phyloP scores from a whole-genome alignment of 1,139 yeast species.

The Yamadazyma triangularis region DNA sequence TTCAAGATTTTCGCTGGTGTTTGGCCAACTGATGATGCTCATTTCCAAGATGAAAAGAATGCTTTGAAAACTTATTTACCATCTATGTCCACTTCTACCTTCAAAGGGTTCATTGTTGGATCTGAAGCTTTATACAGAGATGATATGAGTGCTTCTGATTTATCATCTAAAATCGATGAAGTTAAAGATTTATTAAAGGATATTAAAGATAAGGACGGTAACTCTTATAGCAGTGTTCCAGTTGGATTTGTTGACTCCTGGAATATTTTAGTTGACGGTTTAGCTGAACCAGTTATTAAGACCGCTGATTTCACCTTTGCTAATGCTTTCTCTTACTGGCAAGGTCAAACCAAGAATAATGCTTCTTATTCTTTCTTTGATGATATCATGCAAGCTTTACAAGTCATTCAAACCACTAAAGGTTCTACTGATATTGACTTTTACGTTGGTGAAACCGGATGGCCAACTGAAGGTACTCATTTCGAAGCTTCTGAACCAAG shows the following conservation, averaged over 20 bases:
- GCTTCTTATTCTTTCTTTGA: slow-evolving; percentile 89
- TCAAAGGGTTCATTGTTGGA: slow-evolving; percentile 78
- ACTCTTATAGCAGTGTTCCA: slow-evolving; percentile 62
- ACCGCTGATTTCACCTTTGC: slow-evolving; percentile 84
- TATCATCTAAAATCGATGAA: slow-evolving; percentile 59
- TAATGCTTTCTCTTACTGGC: slow-evolving; percentile 98
- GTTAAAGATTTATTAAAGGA: slow-evolving; percentile 52
- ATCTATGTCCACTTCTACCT: slow-evolving; percentile 57
- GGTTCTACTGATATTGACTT: slow-evolving; percentile 80
- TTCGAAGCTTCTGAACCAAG: slow-evolving; percentile 64
- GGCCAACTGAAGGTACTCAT: slow-evolving; percentile 88
- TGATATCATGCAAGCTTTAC: slow-evolving; percentile 95
- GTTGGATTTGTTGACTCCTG: slow-evolving; percentile 97
- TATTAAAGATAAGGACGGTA: slow-evolving; percentile 76
- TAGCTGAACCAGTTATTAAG: slow-evolving; percentile 60
- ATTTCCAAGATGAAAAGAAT: slow-evolving; percentile 62
- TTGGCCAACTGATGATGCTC: slow-evolving; percentile 85
- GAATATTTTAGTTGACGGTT: slow-evolving; percentile 84
- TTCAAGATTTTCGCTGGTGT: slow-evolving; percentile 75
- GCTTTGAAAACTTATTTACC: slow-evolving; percentile 74
- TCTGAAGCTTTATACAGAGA: slow-evolving; percentile 89
- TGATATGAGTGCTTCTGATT: slow-evolving; percentile 65
- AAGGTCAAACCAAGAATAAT: slow-evolving; percentile 80
- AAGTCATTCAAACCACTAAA: slow-evolving; percentile 76
- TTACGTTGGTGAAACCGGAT: slow-evolving; percentile 98